Percentiles rank a stretch among this genome's conserved stretches.
Evolutionary conservation across 2,329 filamentous ascomycete species (phyloP).

Genomic region (Aspergillus japonicus): DNA sequence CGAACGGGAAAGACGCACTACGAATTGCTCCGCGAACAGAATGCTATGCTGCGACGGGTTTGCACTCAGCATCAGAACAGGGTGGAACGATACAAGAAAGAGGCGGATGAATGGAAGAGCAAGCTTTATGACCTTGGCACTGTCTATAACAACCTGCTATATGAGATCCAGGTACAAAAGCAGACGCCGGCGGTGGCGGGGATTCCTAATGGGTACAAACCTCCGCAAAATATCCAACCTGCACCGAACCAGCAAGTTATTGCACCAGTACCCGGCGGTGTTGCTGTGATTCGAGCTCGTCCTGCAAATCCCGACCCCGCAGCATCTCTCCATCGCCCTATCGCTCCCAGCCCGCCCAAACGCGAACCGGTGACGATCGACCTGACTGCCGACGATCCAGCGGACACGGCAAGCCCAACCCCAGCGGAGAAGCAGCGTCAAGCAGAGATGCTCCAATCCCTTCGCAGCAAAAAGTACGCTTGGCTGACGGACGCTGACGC

Average conservation of each 20-base stretch:
- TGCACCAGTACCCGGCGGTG: neutral
- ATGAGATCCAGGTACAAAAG: conserved; percentile 22
- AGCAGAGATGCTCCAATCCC: conserved; percentile 22
- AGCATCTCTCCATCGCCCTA: neutral
- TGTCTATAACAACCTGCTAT: conserved; percentile 27
- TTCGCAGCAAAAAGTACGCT: conserved; percentile 32
- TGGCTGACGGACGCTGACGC: conserved; percentile 27
- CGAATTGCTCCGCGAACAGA: conserved; percentile 21
- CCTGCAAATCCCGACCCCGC: neutral
- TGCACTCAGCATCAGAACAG: conserved; percentile 25
- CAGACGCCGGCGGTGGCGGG: conserved; percentile 18
- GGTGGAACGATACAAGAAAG: conserved; percentile 27
- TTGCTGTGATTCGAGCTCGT: neutral
- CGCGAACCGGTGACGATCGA: conserved; percentile 20
- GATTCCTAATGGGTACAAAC: conserved; percentile 21
- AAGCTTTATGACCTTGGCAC: conserved; percentile 22
- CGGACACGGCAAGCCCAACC: neutral
- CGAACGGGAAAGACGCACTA: conserved; percentile 29
- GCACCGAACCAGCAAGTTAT: neutral
- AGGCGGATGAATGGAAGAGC: conserved; percentile 27
- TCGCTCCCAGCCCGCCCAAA: neutral
- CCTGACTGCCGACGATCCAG: conserved; percentile 15
- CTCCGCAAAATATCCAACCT: conserved; percentile 9
- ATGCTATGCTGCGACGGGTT: conserved; percentile 26
- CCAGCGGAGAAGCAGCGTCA: conserved; percentile 11